Evolutionary conservation across 1,284 basidiomycete species (phyloP).

Genomic region (Cryptococcus sp.): DNA sequence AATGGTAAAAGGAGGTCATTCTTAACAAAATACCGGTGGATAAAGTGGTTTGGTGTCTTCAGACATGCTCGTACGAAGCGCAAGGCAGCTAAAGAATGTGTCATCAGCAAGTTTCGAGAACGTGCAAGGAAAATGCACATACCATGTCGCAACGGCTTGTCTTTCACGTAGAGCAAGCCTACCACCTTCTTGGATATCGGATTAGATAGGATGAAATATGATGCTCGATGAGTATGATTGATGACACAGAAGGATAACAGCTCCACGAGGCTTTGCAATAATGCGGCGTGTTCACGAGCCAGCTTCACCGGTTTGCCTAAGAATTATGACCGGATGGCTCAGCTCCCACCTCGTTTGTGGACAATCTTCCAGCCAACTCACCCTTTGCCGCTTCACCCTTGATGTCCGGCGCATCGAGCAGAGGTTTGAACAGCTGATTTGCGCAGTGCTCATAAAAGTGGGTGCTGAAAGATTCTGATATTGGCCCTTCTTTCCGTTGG

Average conservation of each 20-base stretch:
- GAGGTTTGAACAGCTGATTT: slow-evolving; percentile 72
- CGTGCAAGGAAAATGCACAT: slow-evolving; percentile 23
- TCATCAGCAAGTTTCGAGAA: slow-evolving; percentile 7
- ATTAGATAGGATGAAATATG: slow-evolving; percentile 83
- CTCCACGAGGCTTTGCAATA: slow-evolving; percentile 82
- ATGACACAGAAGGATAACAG: slow-evolving; percentile 82
- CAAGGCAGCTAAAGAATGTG: slow-evolving; percentile 67
- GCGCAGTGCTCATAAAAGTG: slow-evolving; percentile 85
- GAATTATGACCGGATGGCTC: not conserved
- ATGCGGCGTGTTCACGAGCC: slow-evolving; percentile 70
- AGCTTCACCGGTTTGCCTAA: slow-evolving; percentile 49
- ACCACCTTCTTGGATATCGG: slow-evolving; percentile 72
- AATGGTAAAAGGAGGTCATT: slow-evolving; percentile 80
- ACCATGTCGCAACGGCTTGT: slow-evolving; percentile 92
- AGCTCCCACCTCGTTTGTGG: not conserved
- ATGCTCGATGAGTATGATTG: slow-evolving; percentile 86
- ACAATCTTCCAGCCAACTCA: slow-evolving; percentile 6
- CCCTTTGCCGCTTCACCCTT: slow-evolving; percentile 16
- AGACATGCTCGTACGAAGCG: slow-evolving; percentile 88
- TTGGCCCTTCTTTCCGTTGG: slow-evolving; percentile 75
- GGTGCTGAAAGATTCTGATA: slow-evolving; percentile 82
- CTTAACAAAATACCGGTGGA: slow-evolving; percentile 81
- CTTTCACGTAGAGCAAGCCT: slow-evolving; percentile 74
- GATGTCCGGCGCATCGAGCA: slow-evolving; percentile 74
- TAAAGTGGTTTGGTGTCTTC: slow-evolving; percentile 81